Percentiles rank a stretch among this genome's conserved stretches.
phyloP scores from a whole-genome alignment of 352 stramenopile genomes.

The Elongisporangium anandrum region DNA sequence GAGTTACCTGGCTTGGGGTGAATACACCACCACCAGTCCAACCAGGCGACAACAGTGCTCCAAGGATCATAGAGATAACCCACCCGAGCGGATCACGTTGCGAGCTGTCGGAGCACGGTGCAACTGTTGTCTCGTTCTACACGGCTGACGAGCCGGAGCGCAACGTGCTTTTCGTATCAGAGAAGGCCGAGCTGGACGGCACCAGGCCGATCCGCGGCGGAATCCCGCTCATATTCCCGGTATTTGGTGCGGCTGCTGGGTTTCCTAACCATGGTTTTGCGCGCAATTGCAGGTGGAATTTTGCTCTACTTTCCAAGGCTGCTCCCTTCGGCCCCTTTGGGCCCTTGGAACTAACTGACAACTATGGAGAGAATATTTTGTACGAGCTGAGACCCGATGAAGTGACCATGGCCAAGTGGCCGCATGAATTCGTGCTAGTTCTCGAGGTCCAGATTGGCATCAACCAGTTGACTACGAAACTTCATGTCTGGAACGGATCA shows the following conservation, averaged over 20 bases:
- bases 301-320: constrained; percentile 12
- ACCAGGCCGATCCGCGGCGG: constrained; percentile 88
- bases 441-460: constrained; percentile 87
- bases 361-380: no score
- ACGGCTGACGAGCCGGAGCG: constrained; percentile 14
- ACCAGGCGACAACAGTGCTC: no score
- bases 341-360: no score
- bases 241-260: constrained; percentile 68
- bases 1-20: constrained; percentile 42
- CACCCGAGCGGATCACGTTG: constrained; percentile 67
- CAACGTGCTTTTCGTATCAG: constrained; percentile 84
- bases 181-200: constrained; percentile 73
- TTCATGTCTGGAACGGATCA: constrained; percentile 91
- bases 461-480: constrained; percentile 74
- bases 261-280: constrained; percentile 87
- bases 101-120: constrained; percentile 85
- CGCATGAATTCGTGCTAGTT: constrained; percentile 71
- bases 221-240: constrained; percentile 90
- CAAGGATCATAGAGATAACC: constrained; percentile 33
- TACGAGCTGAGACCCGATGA: no score
- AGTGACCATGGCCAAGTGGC: constrained; percentile 53
- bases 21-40: no score
- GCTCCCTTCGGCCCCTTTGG: no score
- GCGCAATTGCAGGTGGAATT: constrained; percentile 50
- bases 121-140: constrained; percentile 73